Conservation (phyloP, 768 basidiomycete species). For the Inosperma sp. region DNA sequence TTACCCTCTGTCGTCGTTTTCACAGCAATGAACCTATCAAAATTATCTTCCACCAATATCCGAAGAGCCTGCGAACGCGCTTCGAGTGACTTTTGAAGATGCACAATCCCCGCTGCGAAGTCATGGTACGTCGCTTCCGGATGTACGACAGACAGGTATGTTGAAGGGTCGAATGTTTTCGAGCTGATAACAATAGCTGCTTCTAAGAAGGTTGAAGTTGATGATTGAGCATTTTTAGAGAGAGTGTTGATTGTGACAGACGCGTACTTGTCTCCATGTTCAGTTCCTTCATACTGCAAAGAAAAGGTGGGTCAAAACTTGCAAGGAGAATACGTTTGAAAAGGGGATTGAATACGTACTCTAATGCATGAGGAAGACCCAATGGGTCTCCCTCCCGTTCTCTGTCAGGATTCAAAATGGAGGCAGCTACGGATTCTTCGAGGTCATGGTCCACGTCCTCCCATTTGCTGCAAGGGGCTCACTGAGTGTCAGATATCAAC, state of each 20-base stretch:
- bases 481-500: neutral
- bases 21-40: conserved; percentile 94
- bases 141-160: conserved; percentile 84
- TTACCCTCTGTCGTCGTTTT: conserved; percentile 91
- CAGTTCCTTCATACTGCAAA: conserved; percentile 54
- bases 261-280: conserved; percentile 76
- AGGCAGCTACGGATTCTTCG: conserved; percentile 65
- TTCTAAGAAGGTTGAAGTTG: conserved; percentile 40
- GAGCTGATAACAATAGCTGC: conserved; percentile 78
- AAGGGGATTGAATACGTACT: conserved; percentile 44
- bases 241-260: neutral
- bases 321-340: neutral
- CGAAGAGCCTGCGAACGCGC: conserved; percentile 88
- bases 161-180: conserved; percentile 92
- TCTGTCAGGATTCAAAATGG: conserved; percentile 52
- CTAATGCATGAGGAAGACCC: conserved; percentile 54
- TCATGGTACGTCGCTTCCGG: conserved; percentile 94
- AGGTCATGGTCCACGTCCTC: conserved; percentile 83
- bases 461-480: conserved; percentile 57
- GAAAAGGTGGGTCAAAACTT: neutral
- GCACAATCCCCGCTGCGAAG: conserved; percentile 66
- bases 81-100: conserved; percentile 74
- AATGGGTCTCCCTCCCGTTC: conserved; percentile 58
- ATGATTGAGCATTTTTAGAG: neutral
- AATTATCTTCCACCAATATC: conserved; percentile 92